Evolutionary conservation across 1,284 basidiomycete genomes (phyloP).

Genomic region (Ceratobasidium sp.): DNA sequence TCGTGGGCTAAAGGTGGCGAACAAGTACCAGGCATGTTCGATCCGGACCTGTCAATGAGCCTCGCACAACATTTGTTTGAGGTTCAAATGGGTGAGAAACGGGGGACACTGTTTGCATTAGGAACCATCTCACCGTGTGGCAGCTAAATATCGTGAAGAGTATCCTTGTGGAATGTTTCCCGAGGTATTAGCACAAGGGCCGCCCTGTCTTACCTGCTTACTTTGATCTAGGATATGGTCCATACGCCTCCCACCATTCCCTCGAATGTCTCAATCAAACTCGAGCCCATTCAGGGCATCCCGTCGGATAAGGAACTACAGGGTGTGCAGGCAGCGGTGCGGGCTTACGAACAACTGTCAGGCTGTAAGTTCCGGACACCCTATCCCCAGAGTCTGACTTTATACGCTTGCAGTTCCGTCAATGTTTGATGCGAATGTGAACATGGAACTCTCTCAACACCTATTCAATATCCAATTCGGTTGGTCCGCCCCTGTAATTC

Average conservation of each 20-base stretch:
- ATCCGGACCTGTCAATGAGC: background rate
- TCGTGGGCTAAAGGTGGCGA: background rate
- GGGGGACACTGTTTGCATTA: too few relatives aligned
- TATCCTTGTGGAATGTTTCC: too few relatives aligned
- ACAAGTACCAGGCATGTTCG: slow-evolving; percentile 11
- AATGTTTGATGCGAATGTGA: slow-evolving; percentile 8
- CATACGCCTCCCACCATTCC: background rate
- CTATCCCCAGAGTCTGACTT: too few relatives aligned
- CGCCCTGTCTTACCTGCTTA: too few relatives aligned
- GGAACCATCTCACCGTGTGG: too few relatives aligned
- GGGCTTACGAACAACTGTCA: background rate
- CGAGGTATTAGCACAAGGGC: too few relatives aligned
- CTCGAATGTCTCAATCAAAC: background rate
- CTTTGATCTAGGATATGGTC: too few relatives aligned
- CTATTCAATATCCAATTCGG: slow-evolving; percentile 10
- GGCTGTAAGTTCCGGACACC: background rate
- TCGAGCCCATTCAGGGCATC: background rate
- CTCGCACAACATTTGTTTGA: slow-evolving; percentile 20
- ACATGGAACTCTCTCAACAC: slow-evolving; percentile 22
- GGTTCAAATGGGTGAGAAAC: slow-evolving; percentile 31
- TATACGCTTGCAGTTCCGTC: slow-evolving; percentile 3
- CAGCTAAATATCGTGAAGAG: too few relatives aligned
- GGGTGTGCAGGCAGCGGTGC: background rate
- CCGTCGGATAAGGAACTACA: background rate
- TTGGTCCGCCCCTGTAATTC: too few relatives aligned